Evolutionary conservation across 768 basidiomycete genomes (phyloP).

Genomic region (Amyloporia xantha): DNA sequence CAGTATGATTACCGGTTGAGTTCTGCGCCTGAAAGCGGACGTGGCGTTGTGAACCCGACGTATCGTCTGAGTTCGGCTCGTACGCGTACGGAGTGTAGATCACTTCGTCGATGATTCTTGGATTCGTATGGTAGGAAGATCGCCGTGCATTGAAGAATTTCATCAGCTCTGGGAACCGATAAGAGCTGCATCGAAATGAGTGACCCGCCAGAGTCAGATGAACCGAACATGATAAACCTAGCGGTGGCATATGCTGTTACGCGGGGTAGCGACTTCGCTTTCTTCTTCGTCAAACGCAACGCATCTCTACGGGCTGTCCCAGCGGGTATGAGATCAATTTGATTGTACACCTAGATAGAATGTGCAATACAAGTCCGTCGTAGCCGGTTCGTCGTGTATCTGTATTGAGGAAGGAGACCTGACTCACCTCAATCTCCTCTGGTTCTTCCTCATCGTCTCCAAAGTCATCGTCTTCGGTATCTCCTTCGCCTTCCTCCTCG

Average conservation of each 20-base stretch:
- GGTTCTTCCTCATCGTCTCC: slow-evolving; percentile 61
- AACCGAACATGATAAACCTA: slow-evolving; percentile 47
- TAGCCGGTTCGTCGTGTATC: not conserved
- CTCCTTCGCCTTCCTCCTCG: slow-evolving; percentile 27
- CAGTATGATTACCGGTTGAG: slow-evolving; percentile 33
- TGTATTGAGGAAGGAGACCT: not conserved
- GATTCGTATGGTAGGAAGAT: slow-evolving; percentile 76
- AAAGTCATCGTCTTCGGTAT: slow-evolving; percentile 55
- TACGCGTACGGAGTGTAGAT: slow-evolving; percentile 91
- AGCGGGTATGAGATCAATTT: slow-evolving; percentile 89
- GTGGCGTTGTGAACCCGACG: slow-evolving; percentile 11
- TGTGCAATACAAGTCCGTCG: not conserved
- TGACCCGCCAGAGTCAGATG: not conserved
- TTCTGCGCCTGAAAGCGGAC: slow-evolving; percentile 12
- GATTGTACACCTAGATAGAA: slow-evolving; percentile 72
- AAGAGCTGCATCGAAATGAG: slow-evolving; percentile 50
- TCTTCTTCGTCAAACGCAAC: slow-evolving; percentile 85
- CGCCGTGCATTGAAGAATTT: slow-evolving; percentile 86
- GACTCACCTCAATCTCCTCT: slow-evolving; percentile 54
- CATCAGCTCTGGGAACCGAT: slow-evolving; percentile 80
- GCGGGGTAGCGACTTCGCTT: slow-evolving; percentile 83
- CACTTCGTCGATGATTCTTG: slow-evolving; percentile 85
- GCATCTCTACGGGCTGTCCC: slow-evolving; percentile 93
- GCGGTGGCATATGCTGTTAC: slow-evolving; percentile 98
- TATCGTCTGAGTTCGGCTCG: slow-evolving; percentile 35